Evolutionary conservation across 805 yeast species (phyloP), one percentile per base, ranked within the genome.

Genomic region (Metschnikowia anglica): DNA sequence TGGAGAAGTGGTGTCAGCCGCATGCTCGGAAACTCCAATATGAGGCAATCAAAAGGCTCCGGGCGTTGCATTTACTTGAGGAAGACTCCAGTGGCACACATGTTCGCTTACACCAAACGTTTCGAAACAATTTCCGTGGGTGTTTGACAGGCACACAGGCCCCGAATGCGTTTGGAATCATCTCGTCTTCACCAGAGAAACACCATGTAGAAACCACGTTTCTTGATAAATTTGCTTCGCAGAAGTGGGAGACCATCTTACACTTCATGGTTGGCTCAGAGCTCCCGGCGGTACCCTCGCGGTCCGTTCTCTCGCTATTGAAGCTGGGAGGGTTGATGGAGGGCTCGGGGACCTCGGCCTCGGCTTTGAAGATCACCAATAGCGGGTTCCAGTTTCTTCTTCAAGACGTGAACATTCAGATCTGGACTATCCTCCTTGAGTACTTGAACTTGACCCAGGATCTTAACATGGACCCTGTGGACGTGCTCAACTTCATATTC

Each of bases 241-340:
- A 75, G 34, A 88, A 85, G 59, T 93, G 99, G 99, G 99, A 93
- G 60, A 80, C 88, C 6, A 91, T 93, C 53, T 71, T 93, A 54
- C 98, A 93, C 71, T 93, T 84, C 68, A 91, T 93, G 98, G 99
- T 93, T 33, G 97, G 98, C 2, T 88, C 97, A 0, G 86, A 87
- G 39, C 66, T 83, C 34, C 74, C 72, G 13, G 67, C 78, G 2
- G 96, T 97, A 2, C 56, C 56, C 2, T 83, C 90, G 36, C 74
- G 76, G n/a, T 90, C 91, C 13, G 97, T 91, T 0, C 69, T 93
- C 37, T 76, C 81, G 13, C 69, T 93, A 20, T 69, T 93, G 37
- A 76, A 78, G 49, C 88, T 82, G 66, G 84, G 95, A 48, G 91
- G 91, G 2, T 70, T 93, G 39, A 90, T 93, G 97, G 95, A 86